A percentile compares a stretch with the other conserved stretches of the same genome.
Evolutionary conservation across 306 rosid species (phyloP).

Genomic region (Quercus alba): DNA sequence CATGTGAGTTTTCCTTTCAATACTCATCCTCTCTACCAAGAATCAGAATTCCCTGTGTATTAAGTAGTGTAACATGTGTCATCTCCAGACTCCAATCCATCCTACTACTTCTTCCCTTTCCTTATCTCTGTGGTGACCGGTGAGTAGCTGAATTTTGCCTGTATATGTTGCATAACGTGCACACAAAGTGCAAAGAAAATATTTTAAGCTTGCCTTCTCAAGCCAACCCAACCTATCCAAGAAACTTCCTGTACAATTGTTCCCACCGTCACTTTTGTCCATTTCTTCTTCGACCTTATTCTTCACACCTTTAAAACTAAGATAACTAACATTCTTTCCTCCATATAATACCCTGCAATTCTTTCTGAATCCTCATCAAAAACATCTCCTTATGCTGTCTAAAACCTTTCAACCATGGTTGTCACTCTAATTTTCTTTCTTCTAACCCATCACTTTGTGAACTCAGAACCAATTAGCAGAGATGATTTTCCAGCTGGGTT

Average conservation of each 20-base stretch:
- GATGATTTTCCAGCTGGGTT: constrained; percentile 82
- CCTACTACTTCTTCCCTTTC: not conserved
- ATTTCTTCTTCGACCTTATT: constrained; percentile 25
- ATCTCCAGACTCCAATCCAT: constrained; percentile 16
- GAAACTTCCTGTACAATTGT: constrained; percentile 3
- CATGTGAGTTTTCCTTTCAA: not conserved
- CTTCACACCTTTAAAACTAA: constrained; percentile 38
- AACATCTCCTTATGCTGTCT: not conserved
- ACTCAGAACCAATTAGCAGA: constrained; percentile 61
- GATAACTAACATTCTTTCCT: constrained; percentile 27
- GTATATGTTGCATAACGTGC: constrained; percentile 16
- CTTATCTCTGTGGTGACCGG: not conserved
- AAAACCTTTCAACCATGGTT: constrained; percentile 43
- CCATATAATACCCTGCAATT: constrained; percentile 16
- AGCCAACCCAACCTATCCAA: not conserved
- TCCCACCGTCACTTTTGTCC: constrained; percentile 9
- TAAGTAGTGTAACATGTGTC: constrained; percentile 6
- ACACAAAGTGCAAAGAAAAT: constrained; percentile 1
- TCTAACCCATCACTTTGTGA: constrained; percentile 21
- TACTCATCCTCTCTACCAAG: not conserved
- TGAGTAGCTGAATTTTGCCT: not conserved
- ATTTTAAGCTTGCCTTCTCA: not conserved
- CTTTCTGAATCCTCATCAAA: constrained; percentile 7
- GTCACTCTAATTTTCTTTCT: constrained; percentile 27
- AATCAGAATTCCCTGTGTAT: not conserved